Conservation (phyloP, 2,329 filamentous ascomycete genomes). For the Drechslerella coelobrocha region DNA sequence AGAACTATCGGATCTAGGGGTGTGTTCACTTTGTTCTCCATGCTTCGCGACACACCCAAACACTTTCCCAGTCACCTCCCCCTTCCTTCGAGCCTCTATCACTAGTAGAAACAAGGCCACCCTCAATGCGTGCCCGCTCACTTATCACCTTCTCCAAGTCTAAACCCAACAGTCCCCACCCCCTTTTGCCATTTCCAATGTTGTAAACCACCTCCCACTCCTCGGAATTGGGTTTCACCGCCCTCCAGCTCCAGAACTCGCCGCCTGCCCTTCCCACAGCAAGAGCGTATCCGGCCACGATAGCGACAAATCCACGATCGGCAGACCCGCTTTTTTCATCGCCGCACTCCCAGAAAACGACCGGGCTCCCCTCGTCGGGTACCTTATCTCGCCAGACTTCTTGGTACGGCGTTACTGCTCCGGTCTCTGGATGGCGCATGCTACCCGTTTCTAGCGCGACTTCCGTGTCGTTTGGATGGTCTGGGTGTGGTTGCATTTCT, state of each 20-base stretch:
- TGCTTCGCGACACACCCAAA: constrained; percentile 29
- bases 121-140: neutral
- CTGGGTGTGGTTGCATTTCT: constrained; percentile 54
- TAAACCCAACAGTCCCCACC: constrained; percentile 6
- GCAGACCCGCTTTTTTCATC: constrained; percentile 30
- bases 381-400: constrained; percentile 57
- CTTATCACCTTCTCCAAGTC: neutral
- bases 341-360: constrained; percentile 42
- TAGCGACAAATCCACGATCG: constrained; percentile 35
- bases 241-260: constrained; percentile 40
- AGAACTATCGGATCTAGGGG: no score
- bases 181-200: neutral
- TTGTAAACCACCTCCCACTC: constrained; percentile 21
- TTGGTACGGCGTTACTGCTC: constrained; percentile 55
- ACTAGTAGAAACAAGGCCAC: constrained; percentile 2
- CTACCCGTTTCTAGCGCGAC: constrained; percentile 55
- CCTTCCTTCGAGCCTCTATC: neutral
- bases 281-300: constrained; percentile 18
- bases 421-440: constrained; percentile 55
- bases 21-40: constrained; percentile 14
- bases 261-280: constrained; percentile 24
- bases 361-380: constrained; percentile 32
- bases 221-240: neutral
- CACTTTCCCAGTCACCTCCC: neutral
- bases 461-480: constrained; percentile 40